phyloP scores from a whole-genome alignment of 768 basidiomycete genomes.

The Calocybe cyanea region DNA sequence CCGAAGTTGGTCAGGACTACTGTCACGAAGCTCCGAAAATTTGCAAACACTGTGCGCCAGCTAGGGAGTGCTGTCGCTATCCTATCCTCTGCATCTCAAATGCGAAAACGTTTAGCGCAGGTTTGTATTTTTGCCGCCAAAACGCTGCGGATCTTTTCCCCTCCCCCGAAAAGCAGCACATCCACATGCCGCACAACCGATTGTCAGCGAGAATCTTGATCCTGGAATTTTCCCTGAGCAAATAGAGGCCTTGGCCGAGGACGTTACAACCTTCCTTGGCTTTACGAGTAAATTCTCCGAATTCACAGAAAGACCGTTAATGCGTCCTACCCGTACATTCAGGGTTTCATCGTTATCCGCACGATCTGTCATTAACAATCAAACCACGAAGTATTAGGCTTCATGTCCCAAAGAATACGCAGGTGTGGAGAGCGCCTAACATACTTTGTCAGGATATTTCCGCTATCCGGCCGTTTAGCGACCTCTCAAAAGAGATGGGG shows the following conservation, averaged over 20 bases:
- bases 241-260: conserved; percentile 55
- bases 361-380: conserved; percentile 2
- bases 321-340: conserved; percentile 59
- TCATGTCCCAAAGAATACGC: conserved; percentile 64
- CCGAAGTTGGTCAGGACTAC: conserved; percentile 2
- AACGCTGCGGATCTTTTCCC: conserved; percentile 79
- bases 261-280: conserved; percentile 63
- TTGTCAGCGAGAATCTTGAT: conserved; percentile 54
- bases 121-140: conserved; percentile 69
- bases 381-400: conserved; percentile 60
- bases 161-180: conserved; percentile 58
- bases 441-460: conserved; percentile 52
- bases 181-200: conserved; percentile 49
- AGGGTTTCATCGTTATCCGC: conserved; percentile 24
- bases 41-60: conserved; percentile 72
- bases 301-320: conserved; percentile 73
- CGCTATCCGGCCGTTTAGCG: conserved; percentile 67
- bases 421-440: conserved; percentile 32
- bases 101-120: conserved; percentile 68
- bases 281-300: conserved; percentile 78
- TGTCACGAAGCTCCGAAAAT: conserved; percentile 56
- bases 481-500: conserved; percentile 67
- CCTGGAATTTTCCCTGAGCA: conserved; percentile 65
- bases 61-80: conserved; percentile 76
- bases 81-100: conserved; percentile 66